Evolutionary conservation across 306 rosid species (phyloP).

Genomic region (Abrus pulchellus): DNA sequence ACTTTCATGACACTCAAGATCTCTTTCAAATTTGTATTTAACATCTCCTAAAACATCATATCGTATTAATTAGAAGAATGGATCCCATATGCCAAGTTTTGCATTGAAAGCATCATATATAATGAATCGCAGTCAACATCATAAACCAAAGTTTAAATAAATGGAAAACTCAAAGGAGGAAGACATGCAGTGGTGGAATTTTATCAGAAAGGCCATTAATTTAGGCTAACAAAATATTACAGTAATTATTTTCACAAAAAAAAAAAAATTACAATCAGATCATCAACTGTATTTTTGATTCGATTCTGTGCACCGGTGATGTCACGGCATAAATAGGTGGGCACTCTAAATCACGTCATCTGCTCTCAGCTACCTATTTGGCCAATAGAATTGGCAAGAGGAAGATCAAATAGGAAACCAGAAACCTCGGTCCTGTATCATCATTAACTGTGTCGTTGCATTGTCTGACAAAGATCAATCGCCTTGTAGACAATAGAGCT

Average conservation of each 20-base stretch:
- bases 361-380: slow-evolving; percentile 54
- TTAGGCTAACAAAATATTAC: slow-evolving; percentile 72
- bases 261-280: slow-evolving; percentile 75
- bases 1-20: no score
- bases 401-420: slow-evolving; percentile 56
- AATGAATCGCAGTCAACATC: not conserved
- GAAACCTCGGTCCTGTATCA: slow-evolving; percentile 55
- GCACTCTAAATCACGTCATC: slow-evolving; percentile 49
- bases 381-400: slow-evolving; percentile 55
- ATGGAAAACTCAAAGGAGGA: slow-evolving; percentile 40
- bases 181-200: slow-evolving; percentile 42
- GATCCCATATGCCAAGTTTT: no score
- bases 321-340: slow-evolving; percentile 55
- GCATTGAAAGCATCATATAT: no score
- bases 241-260: slow-evolving; percentile 55
- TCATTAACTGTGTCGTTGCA: slow-evolving; percentile 48
- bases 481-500: slow-evolving; percentile 93
- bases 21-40: no score
- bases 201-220: slow-evolving; percentile 60
- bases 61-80: no score
- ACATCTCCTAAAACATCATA: no score
- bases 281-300: slow-evolving; percentile 60
- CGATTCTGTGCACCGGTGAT: slow-evolving; percentile 61
- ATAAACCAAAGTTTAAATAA: slow-evolving; percentile 4
- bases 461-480: slow-evolving; percentile 58